These are phyloP conservation scores for Blastobotrys elegans DNA, from an alignment of 1,139 yeast genomes.

Conservation along the genomic window DNA sequence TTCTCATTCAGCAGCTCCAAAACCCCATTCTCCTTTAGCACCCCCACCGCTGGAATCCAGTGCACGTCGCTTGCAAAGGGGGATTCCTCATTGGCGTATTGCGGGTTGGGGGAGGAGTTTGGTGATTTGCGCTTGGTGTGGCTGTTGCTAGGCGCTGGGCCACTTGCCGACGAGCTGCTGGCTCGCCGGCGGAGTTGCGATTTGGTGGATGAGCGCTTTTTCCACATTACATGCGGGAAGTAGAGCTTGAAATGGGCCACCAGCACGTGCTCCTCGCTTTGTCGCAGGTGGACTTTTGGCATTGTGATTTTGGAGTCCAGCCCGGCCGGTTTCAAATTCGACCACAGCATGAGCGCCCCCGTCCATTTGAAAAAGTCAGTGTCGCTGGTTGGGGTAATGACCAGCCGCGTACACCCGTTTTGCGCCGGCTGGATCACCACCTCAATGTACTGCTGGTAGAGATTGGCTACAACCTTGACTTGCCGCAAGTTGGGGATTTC, in stretches of 20 bases:
- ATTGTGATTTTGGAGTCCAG: slow-evolving; percentile 22
- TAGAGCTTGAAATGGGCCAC: slow-evolving; percentile 29
- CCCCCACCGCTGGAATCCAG: slow-evolving; percentile 79
- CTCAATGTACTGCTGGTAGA: slow-evolving; percentile 23
- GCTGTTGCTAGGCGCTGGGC: background rate
- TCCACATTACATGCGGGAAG: slow-evolving; percentile 20
- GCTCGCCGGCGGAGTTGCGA: slow-evolving; percentile 2
- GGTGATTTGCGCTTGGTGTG: background rate
- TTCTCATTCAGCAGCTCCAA: slow-evolving; percentile 58
- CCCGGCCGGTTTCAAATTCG: slow-evolving; percentile 26
- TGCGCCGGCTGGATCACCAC: slow-evolving; percentile 20
- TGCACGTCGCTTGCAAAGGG: slow-evolving; percentile 40
- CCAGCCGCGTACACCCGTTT: slow-evolving; percentile 18
- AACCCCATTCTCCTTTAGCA: slow-evolving; percentile 59
- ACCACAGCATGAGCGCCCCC: slow-evolving; percentile 23
- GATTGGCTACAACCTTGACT: slow-evolving; percentile 21
- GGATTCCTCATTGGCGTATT: slow-evolving; percentile 9
- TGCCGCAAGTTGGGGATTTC: slow-evolving; percentile 20
- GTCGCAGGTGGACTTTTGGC: slow-evolving; percentile 16
- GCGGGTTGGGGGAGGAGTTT: slow-evolving; percentile 3
- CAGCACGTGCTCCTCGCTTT: slow-evolving; percentile 22
- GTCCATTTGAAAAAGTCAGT: slow-evolving; percentile 24
- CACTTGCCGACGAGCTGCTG: slow-evolving; percentile 1
- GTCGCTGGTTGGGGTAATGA: slow-evolving; percentile 23
- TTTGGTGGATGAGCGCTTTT: background rate